Conservation (phyloP, 2,329 filamentous ascomycete species). For the Annulohypoxylon truncatum region DNA sequence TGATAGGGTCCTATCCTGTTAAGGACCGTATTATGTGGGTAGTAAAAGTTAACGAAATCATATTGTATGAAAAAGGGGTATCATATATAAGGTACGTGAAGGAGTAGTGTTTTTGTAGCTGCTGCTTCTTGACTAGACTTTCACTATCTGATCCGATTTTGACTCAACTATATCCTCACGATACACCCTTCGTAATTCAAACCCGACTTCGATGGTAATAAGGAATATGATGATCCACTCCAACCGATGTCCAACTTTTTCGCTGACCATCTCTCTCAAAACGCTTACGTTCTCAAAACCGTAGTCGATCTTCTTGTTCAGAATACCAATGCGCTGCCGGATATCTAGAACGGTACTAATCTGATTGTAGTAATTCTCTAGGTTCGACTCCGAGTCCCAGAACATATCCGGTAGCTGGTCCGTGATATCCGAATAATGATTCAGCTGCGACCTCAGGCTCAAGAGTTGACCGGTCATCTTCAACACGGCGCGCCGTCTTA, state of each 20-base stretch:
- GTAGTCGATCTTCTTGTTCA: constrained; percentile 99
- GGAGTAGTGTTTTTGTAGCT: constrained; percentile 12
- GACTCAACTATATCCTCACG: constrained; percentile 42
- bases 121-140: background rate
- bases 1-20: no score
- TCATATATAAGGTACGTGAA: constrained; percentile 5
- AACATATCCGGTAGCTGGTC: constrained; percentile 96
- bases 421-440: constrained; percentile 96
- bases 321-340: constrained; percentile 85
- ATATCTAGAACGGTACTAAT: constrained; percentile 92
- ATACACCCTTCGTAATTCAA: constrained; percentile 71
- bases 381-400: constrained; percentile 94
- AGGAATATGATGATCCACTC: constrained; percentile 97
- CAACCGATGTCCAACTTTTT: constrained; percentile 87
- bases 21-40: background rate
- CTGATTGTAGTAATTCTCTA: constrained; percentile 96
- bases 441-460: constrained; percentile 88
- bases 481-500: constrained; percentile 82
- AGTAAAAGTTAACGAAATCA: background rate
- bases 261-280: constrained; percentile 85
- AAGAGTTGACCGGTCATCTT: constrained; percentile 94
- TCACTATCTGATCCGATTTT: constrained; percentile 7
- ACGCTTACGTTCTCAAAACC: constrained; percentile 94
- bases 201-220: constrained; percentile 91
- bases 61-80: background rate